These are phyloP conservation scores for Favolaschia claudopus DNA, from an alignment of 768 basidiomycete genomes.

Conservation along the genomic window DNA sequence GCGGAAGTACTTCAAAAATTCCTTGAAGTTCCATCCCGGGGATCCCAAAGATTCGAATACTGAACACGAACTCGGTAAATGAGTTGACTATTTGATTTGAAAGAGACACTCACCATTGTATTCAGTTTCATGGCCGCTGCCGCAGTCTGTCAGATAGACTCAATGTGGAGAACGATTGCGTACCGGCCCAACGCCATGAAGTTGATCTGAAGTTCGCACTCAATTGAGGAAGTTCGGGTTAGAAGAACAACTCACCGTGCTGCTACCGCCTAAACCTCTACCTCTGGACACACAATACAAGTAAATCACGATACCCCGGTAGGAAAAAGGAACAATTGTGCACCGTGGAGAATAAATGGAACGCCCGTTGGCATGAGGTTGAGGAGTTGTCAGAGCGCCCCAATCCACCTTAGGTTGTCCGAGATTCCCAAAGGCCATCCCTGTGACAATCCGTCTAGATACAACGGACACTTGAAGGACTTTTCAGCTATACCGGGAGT, in stretches of 20 bases:
- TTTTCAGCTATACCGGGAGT: neutral
- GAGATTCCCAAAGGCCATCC: conserved; percentile 24
- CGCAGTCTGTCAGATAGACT: neutral
- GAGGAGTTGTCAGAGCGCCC: conserved; percentile 20
- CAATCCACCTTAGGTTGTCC: conserved; percentile 28
- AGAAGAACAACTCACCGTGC: conserved; percentile 19
- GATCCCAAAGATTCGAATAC: conserved; percentile 25
- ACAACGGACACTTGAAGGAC: neutral
- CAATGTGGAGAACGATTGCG: neutral
- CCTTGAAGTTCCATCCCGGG: conserved; percentile 23
- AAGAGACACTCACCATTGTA: conserved; percentile 25
- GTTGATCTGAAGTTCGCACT: conserved; percentile 15
- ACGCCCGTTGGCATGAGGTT: conserved; percentile 12
- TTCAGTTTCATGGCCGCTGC: conserved; percentile 26
- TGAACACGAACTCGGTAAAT: neutral
- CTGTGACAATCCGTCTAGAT: conserved; percentile 1
- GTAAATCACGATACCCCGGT: neutral
- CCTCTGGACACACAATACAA: conserved; percentile 18
- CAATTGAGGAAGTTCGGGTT: neutral
- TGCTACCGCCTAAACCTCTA: conserved; percentile 27
- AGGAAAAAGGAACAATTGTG: neutral
- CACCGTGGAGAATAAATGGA: conserved; percentile 11
- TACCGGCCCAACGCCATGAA: conserved; percentile 27
- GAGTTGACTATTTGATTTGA: neutral
- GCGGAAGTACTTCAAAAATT: conserved; percentile 23